These are phyloP conservation scores for Bonia amplexicaulis DNA, from an alignment of 176 grass and related monocot species.

Conservation along the genomic window DNA sequence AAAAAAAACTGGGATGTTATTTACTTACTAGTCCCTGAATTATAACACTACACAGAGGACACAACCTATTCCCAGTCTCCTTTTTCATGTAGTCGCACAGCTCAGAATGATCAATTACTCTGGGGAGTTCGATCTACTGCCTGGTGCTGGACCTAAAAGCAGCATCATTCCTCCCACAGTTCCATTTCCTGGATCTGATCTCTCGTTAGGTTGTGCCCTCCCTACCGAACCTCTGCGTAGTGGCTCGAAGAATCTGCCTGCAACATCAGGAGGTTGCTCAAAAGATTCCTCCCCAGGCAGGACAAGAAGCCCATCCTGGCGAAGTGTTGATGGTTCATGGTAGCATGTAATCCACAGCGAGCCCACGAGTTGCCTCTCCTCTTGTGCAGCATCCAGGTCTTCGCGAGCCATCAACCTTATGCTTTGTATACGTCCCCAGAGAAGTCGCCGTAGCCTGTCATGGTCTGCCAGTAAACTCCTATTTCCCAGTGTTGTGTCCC, in stretches of 20 bases:
- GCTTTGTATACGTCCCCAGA: constrained; percentile 51
- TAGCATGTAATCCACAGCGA: constrained; percentile 72
- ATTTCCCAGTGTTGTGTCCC: constrained; percentile 36
- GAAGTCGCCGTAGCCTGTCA: constrained; percentile 48
- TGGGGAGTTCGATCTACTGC: background rate
- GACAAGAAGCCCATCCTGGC: constrained; percentile 58
- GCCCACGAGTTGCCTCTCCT: constrained; percentile 80
- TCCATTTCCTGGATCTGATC: constrained; percentile 24
- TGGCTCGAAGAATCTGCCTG: constrained; percentile 55
- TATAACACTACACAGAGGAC: background rate
- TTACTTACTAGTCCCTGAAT: background rate
- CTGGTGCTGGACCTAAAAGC: constrained; percentile 45
- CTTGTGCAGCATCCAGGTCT: constrained; percentile 65
- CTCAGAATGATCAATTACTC: background rate
- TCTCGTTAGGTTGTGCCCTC: constrained; percentile 14
- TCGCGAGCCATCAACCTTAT: constrained; percentile 66
- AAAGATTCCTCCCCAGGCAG: constrained; percentile 67
- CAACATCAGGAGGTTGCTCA: constrained; percentile 62
- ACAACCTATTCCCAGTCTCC: background rate
- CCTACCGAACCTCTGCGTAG: constrained; percentile 26
- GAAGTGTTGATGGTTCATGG: constrained; percentile 66
- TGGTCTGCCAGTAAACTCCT: constrained; percentile 46
- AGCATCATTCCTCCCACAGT: constrained; percentile 27
- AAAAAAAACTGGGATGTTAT: background rate
- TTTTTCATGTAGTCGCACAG: background rate